Percentiles rank a stretch among this genome's conserved stretches.
Evolutionary conservation across 495 filamentous ascomycete species (phyloP).

Genomic region (Aspergillus nidulans): DNA sequence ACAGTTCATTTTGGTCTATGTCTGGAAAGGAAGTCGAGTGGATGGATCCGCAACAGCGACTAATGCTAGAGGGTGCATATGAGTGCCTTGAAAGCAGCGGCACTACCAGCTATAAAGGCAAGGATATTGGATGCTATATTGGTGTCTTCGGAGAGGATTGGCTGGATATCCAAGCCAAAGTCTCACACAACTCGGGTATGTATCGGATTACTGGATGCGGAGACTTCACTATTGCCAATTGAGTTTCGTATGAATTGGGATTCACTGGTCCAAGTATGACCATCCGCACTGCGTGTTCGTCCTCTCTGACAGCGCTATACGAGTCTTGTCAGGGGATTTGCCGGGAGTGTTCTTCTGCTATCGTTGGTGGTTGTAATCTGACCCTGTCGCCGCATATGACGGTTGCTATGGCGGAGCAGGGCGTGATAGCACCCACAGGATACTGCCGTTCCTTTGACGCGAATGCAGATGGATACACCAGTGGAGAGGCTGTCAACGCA

Average conservation of each 20-base stretch:
- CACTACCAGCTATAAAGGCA: background rate
- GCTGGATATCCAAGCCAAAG: background rate
- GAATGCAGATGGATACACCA: conserved; percentile 1
- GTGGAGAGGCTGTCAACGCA: background rate
- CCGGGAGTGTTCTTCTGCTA: background rate
- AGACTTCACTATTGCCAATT: no score
- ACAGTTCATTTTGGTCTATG: no score
- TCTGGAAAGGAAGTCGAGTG: no score
- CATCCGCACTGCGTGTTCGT: background rate
- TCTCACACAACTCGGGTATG: background rate
- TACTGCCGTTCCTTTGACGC: conserved; percentile 1
- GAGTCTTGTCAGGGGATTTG: background rate
- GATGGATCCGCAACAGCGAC: no score
- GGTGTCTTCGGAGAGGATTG: background rate
- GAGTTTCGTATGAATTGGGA: no score
- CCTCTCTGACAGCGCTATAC: background rate
- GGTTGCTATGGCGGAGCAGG: background rate
- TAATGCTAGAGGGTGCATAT: no score
- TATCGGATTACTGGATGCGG: background rate
- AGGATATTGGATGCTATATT: background rate
- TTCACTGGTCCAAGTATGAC: no score
- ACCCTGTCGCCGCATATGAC: background rate
- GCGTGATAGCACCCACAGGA: background rate
- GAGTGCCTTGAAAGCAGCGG: no score
- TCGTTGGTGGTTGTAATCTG: background rate